Conservation (phyloP, 148 eudicot species). For the Simmondsia chinensis region DNA sequence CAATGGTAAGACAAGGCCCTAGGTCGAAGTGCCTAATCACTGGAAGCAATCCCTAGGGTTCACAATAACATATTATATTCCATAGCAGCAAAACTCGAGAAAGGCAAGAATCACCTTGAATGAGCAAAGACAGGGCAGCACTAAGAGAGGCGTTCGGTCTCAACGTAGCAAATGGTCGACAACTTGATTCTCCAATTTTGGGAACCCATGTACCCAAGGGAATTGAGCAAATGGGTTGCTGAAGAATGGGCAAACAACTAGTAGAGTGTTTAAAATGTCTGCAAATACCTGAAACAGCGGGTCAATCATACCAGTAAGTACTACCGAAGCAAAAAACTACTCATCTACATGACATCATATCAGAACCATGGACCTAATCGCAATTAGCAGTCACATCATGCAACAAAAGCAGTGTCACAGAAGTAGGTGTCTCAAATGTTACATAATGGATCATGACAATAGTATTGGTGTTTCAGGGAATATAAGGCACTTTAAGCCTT, state of each 20-base stretch:
- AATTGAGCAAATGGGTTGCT: constrained; percentile 70
- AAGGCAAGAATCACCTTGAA: constrained; percentile 49
- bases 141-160: constrained; percentile 69
- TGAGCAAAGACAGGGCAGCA: constrained; percentile 61
- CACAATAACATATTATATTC: background rate
- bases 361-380: background rate
- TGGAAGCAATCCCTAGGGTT: too few relatives aligned
- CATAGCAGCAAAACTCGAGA: too few relatives aligned
- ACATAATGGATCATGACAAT: too few relatives aligned
- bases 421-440: too few relatives aligned
- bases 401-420: too few relatives aligned
- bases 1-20: too few relatives aligned
- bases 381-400: too few relatives aligned
- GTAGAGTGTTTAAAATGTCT: constrained; percentile 78
- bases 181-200: constrained; percentile 67
- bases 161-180: constrained; percentile 65
- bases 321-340: too few relatives aligned
- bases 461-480: too few relatives aligned
- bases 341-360: background rate
- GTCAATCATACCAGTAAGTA: background rate
- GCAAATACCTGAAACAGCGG: constrained; percentile 72
- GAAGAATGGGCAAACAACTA: constrained; percentile 77
- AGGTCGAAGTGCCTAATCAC: too few relatives aligned
- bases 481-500: too few relatives aligned
- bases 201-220: constrained; percentile 97